Evolutionary conservation across 1,284 basidiomycete species (phyloP).

Genomic region (Naganishia albida): DNA sequence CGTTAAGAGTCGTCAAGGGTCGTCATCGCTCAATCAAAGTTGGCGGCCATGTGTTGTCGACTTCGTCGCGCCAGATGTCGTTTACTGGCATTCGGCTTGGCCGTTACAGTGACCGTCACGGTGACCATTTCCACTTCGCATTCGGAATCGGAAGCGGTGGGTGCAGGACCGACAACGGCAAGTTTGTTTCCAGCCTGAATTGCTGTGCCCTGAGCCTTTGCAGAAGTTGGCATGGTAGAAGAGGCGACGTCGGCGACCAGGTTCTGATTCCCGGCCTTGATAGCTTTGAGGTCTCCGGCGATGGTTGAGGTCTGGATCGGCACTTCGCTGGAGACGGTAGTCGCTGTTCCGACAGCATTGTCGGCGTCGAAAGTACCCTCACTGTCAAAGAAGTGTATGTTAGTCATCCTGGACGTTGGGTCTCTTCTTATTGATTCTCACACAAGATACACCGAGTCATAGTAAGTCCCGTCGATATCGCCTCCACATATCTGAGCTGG

Average conservation of each 20-base stretch:
- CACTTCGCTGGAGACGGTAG: constrained; percentile 18
- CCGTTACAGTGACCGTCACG: constrained; percentile 8
- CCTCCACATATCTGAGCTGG: constrained; percentile 31
- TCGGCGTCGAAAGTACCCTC: constrained; percentile 20
- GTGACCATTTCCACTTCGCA: constrained; percentile 5
- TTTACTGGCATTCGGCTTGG: constrained; percentile 3
- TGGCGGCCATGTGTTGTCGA: constrained; percentile 9
- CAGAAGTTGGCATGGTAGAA: neutral
- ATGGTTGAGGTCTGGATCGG: neutral
- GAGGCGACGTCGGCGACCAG: neutral
- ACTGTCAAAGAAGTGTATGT: neutral
- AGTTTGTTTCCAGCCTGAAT: neutral
- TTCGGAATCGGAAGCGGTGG: neutral
- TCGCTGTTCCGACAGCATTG: constrained; percentile 1
- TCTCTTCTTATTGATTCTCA: neutral
- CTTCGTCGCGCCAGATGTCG: constrained; percentile 15
- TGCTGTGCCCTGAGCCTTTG: neutral
- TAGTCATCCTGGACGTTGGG: neutral
- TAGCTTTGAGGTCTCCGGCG: neutral
- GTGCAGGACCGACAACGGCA: neutral
- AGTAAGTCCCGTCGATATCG: constrained; percentile 20
- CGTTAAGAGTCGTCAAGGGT: constrained; percentile 11
- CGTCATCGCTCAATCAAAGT: neutral
- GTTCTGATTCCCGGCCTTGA: neutral
- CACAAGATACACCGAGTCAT: constrained; percentile 29